Conservation (phyloP, 225 moss, liverwort and hornwort species). For the Marchantia polymorpha region DNA sequence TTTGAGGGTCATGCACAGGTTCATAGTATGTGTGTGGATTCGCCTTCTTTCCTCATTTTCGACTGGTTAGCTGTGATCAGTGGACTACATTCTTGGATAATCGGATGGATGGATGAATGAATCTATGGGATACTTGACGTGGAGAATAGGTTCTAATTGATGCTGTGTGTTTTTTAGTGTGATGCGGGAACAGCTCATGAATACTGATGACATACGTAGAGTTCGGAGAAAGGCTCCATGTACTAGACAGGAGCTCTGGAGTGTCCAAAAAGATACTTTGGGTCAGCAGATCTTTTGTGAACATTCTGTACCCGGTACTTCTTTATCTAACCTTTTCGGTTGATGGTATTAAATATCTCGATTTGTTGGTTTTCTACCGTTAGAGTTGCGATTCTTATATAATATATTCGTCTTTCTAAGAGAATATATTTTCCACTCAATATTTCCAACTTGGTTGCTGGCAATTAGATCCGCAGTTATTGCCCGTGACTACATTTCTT, state of each 20-base stretch:
- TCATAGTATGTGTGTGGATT: not conserved
- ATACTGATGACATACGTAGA: slow-evolving; percentile 83
- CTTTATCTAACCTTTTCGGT: not conserved
- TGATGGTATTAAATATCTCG: too few relatives aligned
- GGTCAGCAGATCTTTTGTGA: slow-evolving; percentile 68
- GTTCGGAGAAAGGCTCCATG: slow-evolving; percentile 88
- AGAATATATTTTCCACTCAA: too few relatives aligned
- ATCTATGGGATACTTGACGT: not conserved
- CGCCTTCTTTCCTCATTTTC: not conserved
- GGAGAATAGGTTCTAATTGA: not conserved
- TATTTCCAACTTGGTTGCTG: too few relatives aligned
- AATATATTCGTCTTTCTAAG: too few relatives aligned
- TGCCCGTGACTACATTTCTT: too few relatives aligned
- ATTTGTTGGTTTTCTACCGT: too few relatives aligned
- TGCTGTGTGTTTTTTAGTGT: slow-evolving; percentile 42
- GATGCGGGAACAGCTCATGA: slow-evolving; percentile 91
- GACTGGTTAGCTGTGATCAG: not conserved
- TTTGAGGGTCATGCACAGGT: not conserved
- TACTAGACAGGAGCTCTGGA: slow-evolving; percentile 77
- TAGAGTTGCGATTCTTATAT: too few relatives aligned
- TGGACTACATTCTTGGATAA: not conserved
- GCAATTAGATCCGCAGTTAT: too few relatives aligned
- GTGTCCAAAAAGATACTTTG: slow-evolving; percentile 60
- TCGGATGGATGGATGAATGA: not conserved
- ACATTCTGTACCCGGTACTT: slow-evolving; percentile 70